phyloP scores from a whole-genome alignment of 495 filamentous ascomycete species.

The Tuber umbilicatum region DNA sequence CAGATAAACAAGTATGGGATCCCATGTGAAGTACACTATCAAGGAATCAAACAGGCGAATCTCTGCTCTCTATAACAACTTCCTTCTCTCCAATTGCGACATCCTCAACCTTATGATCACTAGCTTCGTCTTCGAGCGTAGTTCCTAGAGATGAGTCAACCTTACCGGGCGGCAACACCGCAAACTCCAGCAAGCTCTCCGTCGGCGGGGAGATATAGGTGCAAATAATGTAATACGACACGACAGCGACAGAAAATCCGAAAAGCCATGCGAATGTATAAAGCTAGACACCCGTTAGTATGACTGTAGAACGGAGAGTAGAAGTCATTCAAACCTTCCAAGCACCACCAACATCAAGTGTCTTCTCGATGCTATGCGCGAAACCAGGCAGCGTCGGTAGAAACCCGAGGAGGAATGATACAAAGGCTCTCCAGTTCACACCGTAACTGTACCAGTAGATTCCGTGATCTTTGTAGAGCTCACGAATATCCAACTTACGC shows the following conservation, averaged over 20 bases:
- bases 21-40: background rate
- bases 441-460: slow-evolving; percentile 48
- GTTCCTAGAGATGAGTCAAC: slow-evolving; percentile 31
- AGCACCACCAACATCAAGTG: slow-evolving; percentile 43
- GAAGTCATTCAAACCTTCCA: slow-evolving; percentile 38
- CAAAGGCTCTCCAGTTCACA: slow-evolving; percentile 45
- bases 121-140: background rate
- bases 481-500: slow-evolving; percentile 42
- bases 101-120: slow-evolving; percentile 10
- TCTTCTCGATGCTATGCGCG: slow-evolving; percentile 38
- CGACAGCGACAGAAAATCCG: slow-evolving; percentile 42
- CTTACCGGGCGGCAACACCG: slow-evolving; percentile 45
- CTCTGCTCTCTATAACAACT: slow-evolving; percentile 16
- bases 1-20: background rate
- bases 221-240: slow-evolving; percentile 44
- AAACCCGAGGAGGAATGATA: slow-evolving; percentile 45
- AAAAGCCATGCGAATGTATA: slow-evolving; percentile 45
- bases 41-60: slow-evolving; percentile 1
- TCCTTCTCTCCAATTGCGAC: slow-evolving; percentile 26
- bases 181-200: slow-evolving; percentile 43
- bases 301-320: slow-evolving; percentile 3
- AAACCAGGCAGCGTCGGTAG: slow-evolving; percentile 47
- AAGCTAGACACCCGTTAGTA: slow-evolving; percentile 19
- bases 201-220: slow-evolving; percentile 43
- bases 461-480: slow-evolving; percentile 44